phyloP scores from a whole-genome alignment of 176 grass and related monocot species.

The Triticum dicoccoides region DNA sequence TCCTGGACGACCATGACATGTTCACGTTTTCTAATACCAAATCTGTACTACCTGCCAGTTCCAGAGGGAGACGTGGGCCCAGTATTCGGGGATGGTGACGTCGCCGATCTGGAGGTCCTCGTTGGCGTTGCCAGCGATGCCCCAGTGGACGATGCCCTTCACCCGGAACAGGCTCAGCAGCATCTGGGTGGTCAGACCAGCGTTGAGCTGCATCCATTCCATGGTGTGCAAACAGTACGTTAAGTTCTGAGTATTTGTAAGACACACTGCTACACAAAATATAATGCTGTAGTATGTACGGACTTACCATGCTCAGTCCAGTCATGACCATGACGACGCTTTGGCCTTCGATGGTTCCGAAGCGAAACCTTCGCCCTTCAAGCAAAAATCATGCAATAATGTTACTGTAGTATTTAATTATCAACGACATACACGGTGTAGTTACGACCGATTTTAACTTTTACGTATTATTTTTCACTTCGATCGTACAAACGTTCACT shows the following conservation, averaged over 20 bases:
- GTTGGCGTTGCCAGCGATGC: conserved; percentile 54
- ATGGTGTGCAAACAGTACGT: not conserved
- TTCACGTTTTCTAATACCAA: too few species aligned
- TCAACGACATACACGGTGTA: not conserved
- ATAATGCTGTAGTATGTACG: not conserved
- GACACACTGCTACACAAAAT: not conserved
- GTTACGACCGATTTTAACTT: not conserved
- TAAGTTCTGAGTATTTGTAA: not conserved
- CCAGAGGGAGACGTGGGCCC: conserved; percentile 65
- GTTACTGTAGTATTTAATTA: not conserved
- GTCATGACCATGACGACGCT: conserved; percentile 79
- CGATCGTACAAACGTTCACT: not conserved
- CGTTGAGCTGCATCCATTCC: conserved; percentile 42
- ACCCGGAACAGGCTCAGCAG: conserved; percentile 52
- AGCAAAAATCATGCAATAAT: not conserved
- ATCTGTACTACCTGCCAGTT: conserved; percentile 38
- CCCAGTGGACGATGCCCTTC: conserved; percentile 63
- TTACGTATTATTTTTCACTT: too few species aligned
- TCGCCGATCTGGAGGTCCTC: conserved; percentile 61
- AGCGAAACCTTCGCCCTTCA: conserved; percentile 61
- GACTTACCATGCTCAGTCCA: conserved; percentile 61
- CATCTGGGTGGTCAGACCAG: conserved; percentile 54
- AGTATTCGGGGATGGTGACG: conserved; percentile 51
- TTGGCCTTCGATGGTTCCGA: conserved; percentile 51
- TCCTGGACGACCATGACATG: not conserved